These are phyloP conservation scores for Ganoderma meredithae DNA, from an alignment of 1,284 basidiomycete species.

Conservation along the genomic window DNA sequence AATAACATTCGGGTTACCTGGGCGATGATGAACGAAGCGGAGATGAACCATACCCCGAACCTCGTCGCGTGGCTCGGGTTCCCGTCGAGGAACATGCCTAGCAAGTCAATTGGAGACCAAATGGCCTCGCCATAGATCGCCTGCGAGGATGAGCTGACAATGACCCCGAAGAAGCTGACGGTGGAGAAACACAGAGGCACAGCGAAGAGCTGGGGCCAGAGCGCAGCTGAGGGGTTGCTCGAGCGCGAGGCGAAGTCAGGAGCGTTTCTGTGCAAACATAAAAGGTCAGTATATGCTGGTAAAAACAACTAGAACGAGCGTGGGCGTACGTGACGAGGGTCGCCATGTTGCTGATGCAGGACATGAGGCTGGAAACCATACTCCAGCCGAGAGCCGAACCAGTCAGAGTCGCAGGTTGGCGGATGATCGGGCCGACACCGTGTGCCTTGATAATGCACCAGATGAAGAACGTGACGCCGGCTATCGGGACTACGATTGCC, in stretches of 20 bases:
- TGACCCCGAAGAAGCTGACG: constrained; percentile 85
- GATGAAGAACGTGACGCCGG: constrained; percentile 81
- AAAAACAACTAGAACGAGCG: too few species aligned
- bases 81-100: constrained; percentile 73
- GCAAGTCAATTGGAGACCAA: constrained; percentile 83
- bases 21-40: constrained; percentile 77
- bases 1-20: constrained; percentile 51
- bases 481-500: constrained; percentile 74
- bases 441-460: constrained; percentile 85
- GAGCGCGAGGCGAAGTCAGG: constrained; percentile 84
- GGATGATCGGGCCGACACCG: constrained; percentile 83
- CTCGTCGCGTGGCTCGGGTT: constrained; percentile 69
- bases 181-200: constrained; percentile 81
- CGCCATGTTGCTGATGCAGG: constrained; percentile 83
- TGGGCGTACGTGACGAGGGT: constrained; percentile 69
- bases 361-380: constrained; percentile 82
- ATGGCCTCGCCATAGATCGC: constrained; percentile 81
- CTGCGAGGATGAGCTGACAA: constrained; percentile 82
- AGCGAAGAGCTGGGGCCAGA: constrained; percentile 76
- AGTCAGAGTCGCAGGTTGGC: constrained; percentile 68
- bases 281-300: not conserved
- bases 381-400: constrained; percentile 81
- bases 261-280: constrained; percentile 59
- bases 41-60: constrained; percentile 82
- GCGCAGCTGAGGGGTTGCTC: constrained; percentile 67